Base-by-base conservation (phyloP, 192 early-diverging fungal species). In the Chytriomyces confervae region DNA sequence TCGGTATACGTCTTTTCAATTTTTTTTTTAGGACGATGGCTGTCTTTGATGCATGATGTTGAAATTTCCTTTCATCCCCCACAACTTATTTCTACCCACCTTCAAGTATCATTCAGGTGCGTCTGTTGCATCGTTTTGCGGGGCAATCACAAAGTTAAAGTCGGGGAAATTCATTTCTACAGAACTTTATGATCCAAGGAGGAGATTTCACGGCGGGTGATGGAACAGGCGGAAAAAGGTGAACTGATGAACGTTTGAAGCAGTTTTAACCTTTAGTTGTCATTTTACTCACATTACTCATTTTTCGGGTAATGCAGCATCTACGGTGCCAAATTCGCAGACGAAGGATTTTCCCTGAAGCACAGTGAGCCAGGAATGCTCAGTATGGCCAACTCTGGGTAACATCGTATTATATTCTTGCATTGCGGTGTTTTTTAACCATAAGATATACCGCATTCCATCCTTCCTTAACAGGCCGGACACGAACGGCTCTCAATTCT, bases 141-240 rank as follows among this genome's bases (percentile, higher is more conserved):
- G 36, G 36, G 36, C 36, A 36, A 36, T 36, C 36, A 36, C 36
- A 36, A 36, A 36, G 36, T 36, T 36, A 36, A 36, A 36, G 3
- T 36, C 36, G 1, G 36, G 36, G 36, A 36, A 27, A 36, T 36
- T 44, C 82, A 75, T 7, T 96, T 82, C 69, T 76, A 51, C 49
- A 83, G 66, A 72, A 89, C 67, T 94, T 94, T 74, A 94, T 94
- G 92, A 93, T 92, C 78, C 93, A 94, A 84, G 92, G 91, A 48
- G 93, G 92, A 62, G 93, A 94, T 80, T 94, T 94, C 73, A 92
- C 89, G 0, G 73, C 76, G 18, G 63, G 82, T 7, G 80, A 80
- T 72, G 80, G 80, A 48, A 83, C 81, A 5, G 81, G 81, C 50
- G 81, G 78, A 45, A 81, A 83, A 50, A 62, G 57, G 23, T 23